These are phyloP conservation scores for Tolypocladium album DNA, from an alignment of 2,329 filamentous ascomycete species.

Conservation along the genomic window DNA sequence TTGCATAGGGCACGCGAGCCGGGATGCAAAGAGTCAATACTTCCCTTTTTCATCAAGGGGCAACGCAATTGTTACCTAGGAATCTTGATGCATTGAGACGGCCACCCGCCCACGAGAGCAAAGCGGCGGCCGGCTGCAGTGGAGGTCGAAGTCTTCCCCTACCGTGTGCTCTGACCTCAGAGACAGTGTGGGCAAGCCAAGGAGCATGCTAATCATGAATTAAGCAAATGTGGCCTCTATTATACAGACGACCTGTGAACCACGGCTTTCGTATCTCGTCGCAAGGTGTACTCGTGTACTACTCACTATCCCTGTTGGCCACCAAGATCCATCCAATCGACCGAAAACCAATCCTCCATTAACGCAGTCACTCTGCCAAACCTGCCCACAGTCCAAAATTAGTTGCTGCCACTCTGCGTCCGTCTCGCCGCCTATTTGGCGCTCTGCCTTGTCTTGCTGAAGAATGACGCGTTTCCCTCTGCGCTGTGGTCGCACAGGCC, in stretches of 20 bases:
- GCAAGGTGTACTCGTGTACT: constrained; percentile 1
- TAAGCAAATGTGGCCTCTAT: background rate
- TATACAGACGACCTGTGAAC: background rate
- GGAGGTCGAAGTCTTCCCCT: too few species aligned
- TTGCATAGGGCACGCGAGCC: background rate
- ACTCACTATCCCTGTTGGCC: background rate
- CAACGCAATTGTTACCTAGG: too few species aligned
- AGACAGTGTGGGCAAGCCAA: background rate
- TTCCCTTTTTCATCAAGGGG: too few species aligned
- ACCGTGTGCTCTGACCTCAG: too few species aligned
- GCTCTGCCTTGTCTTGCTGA: background rate
- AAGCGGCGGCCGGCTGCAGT: too few species aligned
- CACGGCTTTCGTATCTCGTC: background rate
- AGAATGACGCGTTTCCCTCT: background rate
- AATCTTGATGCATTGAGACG: too few species aligned
- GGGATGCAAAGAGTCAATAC: background rate
- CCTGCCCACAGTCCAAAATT: background rate
- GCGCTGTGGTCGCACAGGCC: background rate
- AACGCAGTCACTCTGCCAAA: background rate
- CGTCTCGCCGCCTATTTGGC: background rate
- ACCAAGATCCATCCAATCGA: constrained; percentile 3
- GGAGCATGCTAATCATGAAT: background rate
- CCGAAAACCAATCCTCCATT: constrained; percentile 1
- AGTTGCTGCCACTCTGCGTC: background rate
- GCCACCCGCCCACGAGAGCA: too few species aligned